These are phyloP conservation scores for Catharanthus roseus DNA, from an alignment of 257 asterid species.

Conservation along the genomic window DNA sequence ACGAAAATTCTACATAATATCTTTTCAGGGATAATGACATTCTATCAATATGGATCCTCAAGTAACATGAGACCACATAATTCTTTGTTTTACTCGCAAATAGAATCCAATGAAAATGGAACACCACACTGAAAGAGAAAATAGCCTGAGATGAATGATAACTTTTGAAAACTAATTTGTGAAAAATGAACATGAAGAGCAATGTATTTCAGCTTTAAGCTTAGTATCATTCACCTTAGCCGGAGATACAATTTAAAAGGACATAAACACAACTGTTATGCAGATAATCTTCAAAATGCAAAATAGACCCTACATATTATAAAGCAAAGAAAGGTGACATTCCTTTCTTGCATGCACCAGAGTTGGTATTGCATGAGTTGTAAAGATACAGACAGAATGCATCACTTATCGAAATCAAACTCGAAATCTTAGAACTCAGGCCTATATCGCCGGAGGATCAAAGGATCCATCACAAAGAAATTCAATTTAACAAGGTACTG, in stretches of 20 bases:
- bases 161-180: neutral
- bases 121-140: neutral
- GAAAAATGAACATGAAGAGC: neutral
- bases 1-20: neutral
- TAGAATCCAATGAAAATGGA: neutral
- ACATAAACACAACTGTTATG: neutral
- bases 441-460: neutral
- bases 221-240: neutral
- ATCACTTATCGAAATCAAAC: neutral
- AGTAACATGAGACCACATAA: neutral
- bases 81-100: neutral
- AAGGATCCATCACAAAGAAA: slow-evolving; percentile 1
- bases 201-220: neutral
- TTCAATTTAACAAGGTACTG: neutral
- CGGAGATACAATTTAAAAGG: neutral
- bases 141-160: neutral
- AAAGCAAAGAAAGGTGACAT: neutral
- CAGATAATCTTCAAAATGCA: neutral
- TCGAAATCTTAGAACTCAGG: neutral
- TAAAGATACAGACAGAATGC: too few relatives aligned
- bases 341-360: neutral
- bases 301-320: too few relatives aligned
- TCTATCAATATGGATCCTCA: neutral
- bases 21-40: neutral
- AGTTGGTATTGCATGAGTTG: neutral